These are phyloP conservation scores for Allantophomopsis lycopodina DNA, from an alignment of 2,329 filamentous ascomycete species.

Conservation along the genomic window DNA sequence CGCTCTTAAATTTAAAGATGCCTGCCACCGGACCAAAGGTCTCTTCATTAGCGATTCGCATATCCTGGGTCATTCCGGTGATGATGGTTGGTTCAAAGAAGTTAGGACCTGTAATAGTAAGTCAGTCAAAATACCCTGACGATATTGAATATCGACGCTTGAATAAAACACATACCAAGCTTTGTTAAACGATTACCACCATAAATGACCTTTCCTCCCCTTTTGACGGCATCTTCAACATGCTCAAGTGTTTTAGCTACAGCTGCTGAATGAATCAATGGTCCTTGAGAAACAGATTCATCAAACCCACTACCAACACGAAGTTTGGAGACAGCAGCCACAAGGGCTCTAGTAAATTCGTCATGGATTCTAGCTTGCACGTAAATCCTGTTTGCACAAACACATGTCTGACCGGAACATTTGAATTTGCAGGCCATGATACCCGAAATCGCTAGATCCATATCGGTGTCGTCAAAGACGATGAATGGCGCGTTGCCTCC, in stretches of 20 bases:
- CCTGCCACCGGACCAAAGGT: slow-evolving; percentile 40
- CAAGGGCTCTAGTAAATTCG: slow-evolving; percentile 22
- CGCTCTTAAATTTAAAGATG: slow-evolving; percentile 30
- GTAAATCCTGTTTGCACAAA: slow-evolving; percentile 28
- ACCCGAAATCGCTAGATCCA: slow-evolving; percentile 25
- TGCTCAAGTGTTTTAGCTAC: slow-evolving; percentile 8
- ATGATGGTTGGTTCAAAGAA: neutral
- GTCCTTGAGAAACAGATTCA: slow-evolving; percentile 6
- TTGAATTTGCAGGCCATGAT: slow-evolving; percentile 27
- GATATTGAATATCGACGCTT: too few relatives aligned
- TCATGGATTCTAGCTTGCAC: slow-evolving; percentile 33
- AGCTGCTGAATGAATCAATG: slow-evolving; percentile 6
- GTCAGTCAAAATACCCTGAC: too few relatives aligned
- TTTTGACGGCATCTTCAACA: slow-evolving; percentile 5
- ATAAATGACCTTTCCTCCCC: neutral
- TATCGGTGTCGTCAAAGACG: slow-evolving; percentile 24
- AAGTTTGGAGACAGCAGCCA: slow-evolving; percentile 16
- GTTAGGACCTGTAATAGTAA: too few relatives aligned
- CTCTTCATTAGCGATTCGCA: slow-evolving; percentile 24
- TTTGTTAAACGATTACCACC: neutral
- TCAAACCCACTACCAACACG: slow-evolving; percentile 9
- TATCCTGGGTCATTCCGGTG: neutral
- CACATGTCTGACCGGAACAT: slow-evolving; percentile 28
- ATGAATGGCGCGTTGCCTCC: slow-evolving; percentile 26
- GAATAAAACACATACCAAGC: too few relatives aligned